Evolutionary conservation across 352 stramenopile species (phyloP), one percentile per base, ranked within the genome.

Genomic region (Phytophthora chlamydospora): DNA sequence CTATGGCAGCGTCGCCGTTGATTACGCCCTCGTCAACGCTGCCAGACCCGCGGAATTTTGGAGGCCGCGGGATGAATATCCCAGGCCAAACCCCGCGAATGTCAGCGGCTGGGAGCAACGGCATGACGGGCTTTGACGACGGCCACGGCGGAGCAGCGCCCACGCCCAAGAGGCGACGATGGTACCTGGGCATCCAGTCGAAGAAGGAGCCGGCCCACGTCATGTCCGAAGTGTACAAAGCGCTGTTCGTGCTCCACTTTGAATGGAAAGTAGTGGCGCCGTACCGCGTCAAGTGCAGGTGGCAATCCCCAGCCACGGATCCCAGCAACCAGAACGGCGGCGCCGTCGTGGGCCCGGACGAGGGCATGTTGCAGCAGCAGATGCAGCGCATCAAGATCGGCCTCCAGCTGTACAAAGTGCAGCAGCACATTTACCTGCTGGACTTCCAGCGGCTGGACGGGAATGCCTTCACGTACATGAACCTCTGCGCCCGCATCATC

Each of bases 171-270:
- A 64, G 83, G 39, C 85, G 97, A 69, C 75, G 97, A 62, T 99
- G 98, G 98, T 99, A 99, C 70, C 67, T 99, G 49, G 98, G 98
- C 39, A 99, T 99, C 70, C 98, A 99, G 85, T 98, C 91, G 66
- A 99, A 99, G 75, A 99, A 99, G 76, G 97, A 99, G 62, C 97
- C 98, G 11, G 97, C 96, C 33, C 96, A 99, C 67, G 97, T 99
- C 33, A 99, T 99, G 97, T 99, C 91, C 16, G 98, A 99, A 74
- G 98, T 99, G 19, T 99, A 99, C 84, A 98, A 99, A 72, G 97
- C 97, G 24, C 80, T 99, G 6, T 90, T 97, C 56, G 90, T 98
- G 46, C 82, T 99, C 27, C 89, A 96, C 49, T 99, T 98, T 68
- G 93, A 99, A 67, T 99, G 97, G 97, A 91, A 98, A 24, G 89